A percentile compares a stretch with the other conserved stretches of the same genome.
phyloP scores from a whole-genome alignment of 1,284 basidiomycete genomes.

The Cutaneotrichosporon mucoides region DNA sequence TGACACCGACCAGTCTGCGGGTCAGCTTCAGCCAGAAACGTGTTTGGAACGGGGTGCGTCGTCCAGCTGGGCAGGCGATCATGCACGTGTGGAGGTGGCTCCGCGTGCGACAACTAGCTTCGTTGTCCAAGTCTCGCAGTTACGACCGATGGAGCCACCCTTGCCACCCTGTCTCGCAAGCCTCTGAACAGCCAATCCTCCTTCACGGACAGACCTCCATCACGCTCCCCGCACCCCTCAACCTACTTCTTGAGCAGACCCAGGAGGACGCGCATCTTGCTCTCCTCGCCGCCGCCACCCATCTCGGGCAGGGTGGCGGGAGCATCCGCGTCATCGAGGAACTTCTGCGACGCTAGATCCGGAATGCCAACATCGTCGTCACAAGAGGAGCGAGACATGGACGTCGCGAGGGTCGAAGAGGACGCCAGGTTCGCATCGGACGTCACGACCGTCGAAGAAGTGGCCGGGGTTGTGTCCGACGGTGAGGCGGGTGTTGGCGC shows the following conservation, averaged over 20 bases:
- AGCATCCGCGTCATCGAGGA: constrained; percentile 47
- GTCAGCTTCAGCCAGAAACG: constrained; percentile 3
- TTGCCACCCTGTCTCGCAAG: not conserved
- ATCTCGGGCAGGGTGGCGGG: constrained; percentile 66
- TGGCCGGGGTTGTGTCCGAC: not conserved
- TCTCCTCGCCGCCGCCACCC: constrained; percentile 70
- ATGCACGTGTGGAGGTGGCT: too few species aligned
- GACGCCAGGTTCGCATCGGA: not conserved
- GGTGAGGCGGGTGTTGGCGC: not conserved
- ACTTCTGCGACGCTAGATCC: constrained; percentile 27
- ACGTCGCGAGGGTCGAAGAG: not conserved
- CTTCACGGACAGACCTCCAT: not conserved
- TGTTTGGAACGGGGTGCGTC: not conserved
- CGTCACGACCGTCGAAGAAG: not conserved
- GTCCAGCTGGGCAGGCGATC: too few species aligned
- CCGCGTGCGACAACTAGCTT: too few species aligned
- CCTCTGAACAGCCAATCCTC: not conserved
- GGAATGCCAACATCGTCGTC: not conserved
- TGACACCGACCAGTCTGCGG: constrained; percentile 57
- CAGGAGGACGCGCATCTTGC: constrained; percentile 85
- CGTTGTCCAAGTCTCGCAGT: too few species aligned
- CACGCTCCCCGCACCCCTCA: not conserved
- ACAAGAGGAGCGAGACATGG: not conserved
- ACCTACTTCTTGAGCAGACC: constrained; percentile 80
- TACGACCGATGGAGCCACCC: too few species aligned